Conservation (phyloP, 2,329 filamentous ascomycete species). For the Colletotrichum costaricense region DNA sequence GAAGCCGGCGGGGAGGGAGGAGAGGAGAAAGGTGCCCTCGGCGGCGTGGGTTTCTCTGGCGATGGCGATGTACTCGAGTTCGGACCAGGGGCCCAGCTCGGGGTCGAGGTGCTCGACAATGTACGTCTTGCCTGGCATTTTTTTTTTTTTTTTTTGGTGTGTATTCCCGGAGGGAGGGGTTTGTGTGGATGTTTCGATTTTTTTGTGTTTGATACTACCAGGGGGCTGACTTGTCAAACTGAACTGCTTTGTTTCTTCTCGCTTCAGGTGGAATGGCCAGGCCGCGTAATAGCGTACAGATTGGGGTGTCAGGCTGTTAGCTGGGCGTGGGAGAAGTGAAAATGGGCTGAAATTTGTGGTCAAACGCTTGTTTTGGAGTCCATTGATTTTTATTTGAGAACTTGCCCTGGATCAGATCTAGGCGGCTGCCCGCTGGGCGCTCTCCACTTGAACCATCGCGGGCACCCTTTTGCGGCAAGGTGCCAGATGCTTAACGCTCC, state of each 20-base stretch:
- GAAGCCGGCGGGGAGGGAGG: slow-evolving; percentile 79
- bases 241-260: not conserved
- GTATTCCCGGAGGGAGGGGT: not conserved
- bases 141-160: not conserved
- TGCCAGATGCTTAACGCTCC: slow-evolving; percentile 4
- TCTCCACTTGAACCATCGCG: slow-evolving; percentile 15
- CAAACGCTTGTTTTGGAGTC: slow-evolving; percentile 32
- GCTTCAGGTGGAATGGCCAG: slow-evolving; percentile 5
- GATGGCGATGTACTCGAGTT: slow-evolving; percentile 91
- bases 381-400: slow-evolving; percentile 4
- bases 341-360: slow-evolving; percentile 24
- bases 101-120: slow-evolving; percentile 97
- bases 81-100: slow-evolving; percentile 93
- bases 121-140: slow-evolving; percentile 72
- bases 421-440: slow-evolving; percentile 13
- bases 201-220: not conserved
- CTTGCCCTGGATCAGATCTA: not conserved
- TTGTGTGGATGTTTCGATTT: too few relatives aligned
- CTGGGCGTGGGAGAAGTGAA: not conserved
- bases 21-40: slow-evolving; percentile 80
- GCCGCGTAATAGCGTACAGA: slow-evolving; percentile 21
- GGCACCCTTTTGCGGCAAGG: not conserved
- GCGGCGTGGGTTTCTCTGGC: slow-evolving; percentile 79
- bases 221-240: too few relatives aligned
- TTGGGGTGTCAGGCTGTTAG: too few relatives aligned